Conservation (phyloP, 345 rosid genomes). For the Erysimum cheiranthoides region DNA sequence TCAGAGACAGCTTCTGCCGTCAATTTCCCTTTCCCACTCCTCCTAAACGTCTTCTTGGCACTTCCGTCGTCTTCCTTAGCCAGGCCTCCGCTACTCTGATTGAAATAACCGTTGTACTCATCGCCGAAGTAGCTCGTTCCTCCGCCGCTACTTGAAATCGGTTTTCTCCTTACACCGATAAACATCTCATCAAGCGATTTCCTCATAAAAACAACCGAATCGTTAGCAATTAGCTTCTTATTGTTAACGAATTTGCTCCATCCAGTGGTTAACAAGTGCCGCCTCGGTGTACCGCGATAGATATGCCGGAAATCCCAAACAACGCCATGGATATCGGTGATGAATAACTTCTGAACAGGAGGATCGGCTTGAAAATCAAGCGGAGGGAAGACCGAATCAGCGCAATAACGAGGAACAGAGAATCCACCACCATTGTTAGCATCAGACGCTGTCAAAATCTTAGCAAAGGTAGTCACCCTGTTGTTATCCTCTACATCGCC, state of each 20-base stretch:
- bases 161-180: conserved; percentile 69
- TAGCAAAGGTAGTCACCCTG: conserved; percentile 63
- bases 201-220: conserved; percentile 86
- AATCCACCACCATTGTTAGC: conserved; percentile 98
- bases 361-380: conserved; percentile 81
- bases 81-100: neutral
- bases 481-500: conserved; percentile 37
- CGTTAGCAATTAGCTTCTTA: conserved; percentile 91
- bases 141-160: conserved; percentile 43
- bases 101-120: conserved; percentile 55
- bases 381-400: conserved; percentile 82
- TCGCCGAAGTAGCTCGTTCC: conserved; percentile 19
- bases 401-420: conserved; percentile 94
- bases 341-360: conserved; percentile 72
- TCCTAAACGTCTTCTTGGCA: conserved; percentile 40
- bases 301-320: conserved; percentile 88
- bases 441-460: conserved; percentile 83
- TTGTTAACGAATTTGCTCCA: conserved; percentile 94
- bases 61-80: conserved; percentile 29
- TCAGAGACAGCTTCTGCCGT: conserved; percentile 59
- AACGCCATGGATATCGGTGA: conserved; percentile 72
- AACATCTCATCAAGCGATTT: conserved; percentile 59
- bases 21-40: conserved; percentile 57
- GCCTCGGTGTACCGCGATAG: conserved; percentile 86
- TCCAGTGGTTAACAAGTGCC: conserved; percentile 89